Evolutionary conservation across 2,329 filamentous ascomycete genomes (phyloP), one percentile per base, ranked within the genome.

Genomic region (Fusarium scirpi): DNA sequence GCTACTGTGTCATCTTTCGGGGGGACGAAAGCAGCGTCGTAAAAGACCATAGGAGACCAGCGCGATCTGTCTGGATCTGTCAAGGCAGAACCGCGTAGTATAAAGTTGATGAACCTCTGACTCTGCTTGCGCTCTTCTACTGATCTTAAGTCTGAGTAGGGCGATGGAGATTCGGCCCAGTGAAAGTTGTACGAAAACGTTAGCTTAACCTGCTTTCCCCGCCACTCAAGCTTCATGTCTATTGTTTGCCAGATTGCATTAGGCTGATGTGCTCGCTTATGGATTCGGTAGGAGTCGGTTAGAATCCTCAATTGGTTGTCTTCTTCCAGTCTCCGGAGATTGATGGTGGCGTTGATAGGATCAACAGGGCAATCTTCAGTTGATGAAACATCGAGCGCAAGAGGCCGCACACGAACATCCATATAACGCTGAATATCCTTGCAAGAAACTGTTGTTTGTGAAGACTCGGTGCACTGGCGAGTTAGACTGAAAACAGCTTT

Each of bases 1-100:
- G 83, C 62, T 6, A 77, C 70, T 18, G 75, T 62, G 55, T 86
- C 82, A 8, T 80, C 74, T n/a, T 81, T 81, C 13, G 81, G 69
- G 2, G 92, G 90, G 3, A 90, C 85, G 74, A 90, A 86, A 2
- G 92, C 90, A 18, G 88, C 88, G 55, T 91, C 86, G 73, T 94
- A 94, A 76, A 94, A 94, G 61, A 83, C 82, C 72, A 85, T 83
- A 1, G 86, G 84, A 4, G 84, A 84, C 77, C 79, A 82, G 22
- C 74, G 73, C 63, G 74, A 25, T 25, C 49, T 25, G 3, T 46
- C 20, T 7, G 46, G 46, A n/a, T 53, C 30, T 11, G 52, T 22
- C 3, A 54, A 24, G 13, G 38, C 48, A 8, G 57, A 25, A 15
- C 47, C 41, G 10, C 77, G 74, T 16, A 82, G 79, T 52, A 83